These are phyloP conservation scores for Fusarium chlamydosporum DNA, from an alignment of 2,329 filamentous ascomycete species.

Conservation along the genomic window DNA sequence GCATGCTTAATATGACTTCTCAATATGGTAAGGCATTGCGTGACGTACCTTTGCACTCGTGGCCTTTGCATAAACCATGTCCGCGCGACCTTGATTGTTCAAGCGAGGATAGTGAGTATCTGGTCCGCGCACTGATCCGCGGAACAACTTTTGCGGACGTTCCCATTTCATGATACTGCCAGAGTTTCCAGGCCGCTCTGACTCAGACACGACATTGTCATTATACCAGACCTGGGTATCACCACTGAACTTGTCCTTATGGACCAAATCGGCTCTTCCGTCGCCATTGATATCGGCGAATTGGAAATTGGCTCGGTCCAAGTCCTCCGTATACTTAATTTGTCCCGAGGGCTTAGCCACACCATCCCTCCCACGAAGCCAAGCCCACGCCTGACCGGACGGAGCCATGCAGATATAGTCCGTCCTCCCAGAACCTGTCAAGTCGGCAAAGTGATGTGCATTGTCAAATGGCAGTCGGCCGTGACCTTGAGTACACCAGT, in stretches of 20 bases:
- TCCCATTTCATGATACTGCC: slow-evolving; percentile 15
- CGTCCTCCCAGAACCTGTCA: not conserved
- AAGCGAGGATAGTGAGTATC: slow-evolving; percentile 14
- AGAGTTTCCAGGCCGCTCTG: slow-evolving; percentile 6
- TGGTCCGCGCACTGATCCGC: slow-evolving; percentile 3
- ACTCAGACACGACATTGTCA: not conserved
- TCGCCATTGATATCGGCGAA: slow-evolving; percentile 12
- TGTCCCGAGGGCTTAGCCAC: slow-evolving; percentile 6
- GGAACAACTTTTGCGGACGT: slow-evolving; percentile 8
- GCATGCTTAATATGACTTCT: not conserved
- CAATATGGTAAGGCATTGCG: no score
- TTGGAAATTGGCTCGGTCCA: slow-evolving; percentile 13
- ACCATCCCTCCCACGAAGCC: slow-evolving; percentile 4
- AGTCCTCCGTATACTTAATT: slow-evolving; percentile 5
- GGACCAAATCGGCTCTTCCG: slow-evolving; percentile 4
- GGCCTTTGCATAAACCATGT: slow-evolving; percentile 12
- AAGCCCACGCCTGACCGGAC: slow-evolving; percentile 10
- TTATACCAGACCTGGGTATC: slow-evolving; percentile 7
- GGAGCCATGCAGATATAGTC: slow-evolving; percentile 16
- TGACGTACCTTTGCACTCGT: slow-evolving; percentile 2
- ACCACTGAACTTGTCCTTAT: slow-evolving; percentile 8
- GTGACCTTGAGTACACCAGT: slow-evolving; percentile 10
- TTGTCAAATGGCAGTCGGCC: slow-evolving; percentile 9
- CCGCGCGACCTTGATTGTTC: slow-evolving; percentile 7
- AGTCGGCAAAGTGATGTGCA: slow-evolving; percentile 10